Percentiles rank a stretch among this genome's conserved stretches.
These are phyloP conservation scores for Colletotrichum melonis DNA, from an alignment of 2,329 filamentous ascomycete species.

Conservation along the genomic window DNA sequence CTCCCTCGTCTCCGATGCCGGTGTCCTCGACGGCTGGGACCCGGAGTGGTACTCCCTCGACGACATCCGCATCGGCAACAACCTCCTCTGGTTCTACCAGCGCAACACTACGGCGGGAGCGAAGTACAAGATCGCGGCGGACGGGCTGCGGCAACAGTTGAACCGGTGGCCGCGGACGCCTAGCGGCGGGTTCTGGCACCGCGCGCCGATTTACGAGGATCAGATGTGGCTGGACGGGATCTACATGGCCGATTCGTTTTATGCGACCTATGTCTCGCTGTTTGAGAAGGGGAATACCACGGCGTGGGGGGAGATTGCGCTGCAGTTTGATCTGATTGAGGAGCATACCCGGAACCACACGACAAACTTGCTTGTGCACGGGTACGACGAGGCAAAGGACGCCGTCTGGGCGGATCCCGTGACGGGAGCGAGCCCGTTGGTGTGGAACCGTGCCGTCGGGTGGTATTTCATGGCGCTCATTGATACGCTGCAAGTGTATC, in stretches of 20 bases:
- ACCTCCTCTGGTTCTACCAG: conserved; percentile 61
- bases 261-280: conserved; percentile 51
- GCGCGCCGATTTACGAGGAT: conserved; percentile 53
- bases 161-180: conserved; percentile 61
- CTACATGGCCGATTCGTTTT: conserved; percentile 60
- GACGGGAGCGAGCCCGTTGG: conserved; percentile 62
- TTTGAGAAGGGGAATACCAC: conserved; percentile 51
- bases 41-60: conserved; percentile 62
- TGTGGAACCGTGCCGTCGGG: conserved; percentile 65
- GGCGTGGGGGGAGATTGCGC: conserved; percentile 56
- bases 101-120: conserved; percentile 49
- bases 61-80: conserved; percentile 64
- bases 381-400: conserved; percentile 61
- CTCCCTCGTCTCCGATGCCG: conserved; percentile 44
- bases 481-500: conserved; percentile 60
- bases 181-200: conserved; percentile 66
- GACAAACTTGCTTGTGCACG: conserved; percentile 61
- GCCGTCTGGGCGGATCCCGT: conserved; percentile 62
- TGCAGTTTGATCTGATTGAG: conserved; percentile 59
- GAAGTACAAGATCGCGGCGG: conserved; percentile 62
- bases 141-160: conserved; percentile 57
- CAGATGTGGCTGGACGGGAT: conserved; percentile 71
- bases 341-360: conserved; percentile 51
- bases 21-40: conserved; percentile 59
- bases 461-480: conserved; percentile 66